Percentiles rank a stretch among this genome's conserved stretches.
Conservation (phyloP, 106 monocot species). For the Dioscorea zingiberensis region DNA sequence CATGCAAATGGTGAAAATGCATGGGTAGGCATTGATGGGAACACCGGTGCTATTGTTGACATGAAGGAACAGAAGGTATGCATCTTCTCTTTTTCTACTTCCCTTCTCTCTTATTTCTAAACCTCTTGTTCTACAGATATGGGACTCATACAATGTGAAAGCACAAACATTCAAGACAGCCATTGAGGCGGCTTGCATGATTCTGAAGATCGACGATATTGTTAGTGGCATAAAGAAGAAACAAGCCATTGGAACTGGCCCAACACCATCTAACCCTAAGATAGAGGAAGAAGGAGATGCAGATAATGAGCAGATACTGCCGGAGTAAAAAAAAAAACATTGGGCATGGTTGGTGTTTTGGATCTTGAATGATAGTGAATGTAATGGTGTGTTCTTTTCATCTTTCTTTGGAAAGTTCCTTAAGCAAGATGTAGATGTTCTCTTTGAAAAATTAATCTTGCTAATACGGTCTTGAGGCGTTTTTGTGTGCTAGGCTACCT, state of each 20-base stretch:
- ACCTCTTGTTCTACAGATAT: slow-evolving; percentile 37
- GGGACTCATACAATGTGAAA: slow-evolving; percentile 92
- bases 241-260: slow-evolving; percentile 61
- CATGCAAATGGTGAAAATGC: slow-evolving; percentile 94
- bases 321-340: slow-evolving; percentile 36
- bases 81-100: neutral
- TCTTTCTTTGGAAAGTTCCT: no score
- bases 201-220: slow-evolving; percentile 92
- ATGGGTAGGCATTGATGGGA: slow-evolving; percentile 95
- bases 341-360: no score
- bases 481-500: no score
- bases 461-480: no score
- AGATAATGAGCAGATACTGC: slow-evolving; percentile 78
- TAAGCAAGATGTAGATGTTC: no score
- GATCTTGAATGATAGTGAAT: no score
- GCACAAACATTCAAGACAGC: slow-evolving; percentile 92
- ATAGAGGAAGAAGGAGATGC: slow-evolving; percentile 85
- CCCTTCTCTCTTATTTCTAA: neutral
- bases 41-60: slow-evolving; percentile 77
- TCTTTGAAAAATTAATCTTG: no score
- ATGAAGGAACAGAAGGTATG: slow-evolving; percentile 85
- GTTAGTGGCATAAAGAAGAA: slow-evolving; percentile 98
- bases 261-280: slow-evolving; percentile 51
- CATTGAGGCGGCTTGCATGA: slow-evolving; percentile 93
- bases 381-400: no score